Base-by-base conservation (phyloP, 2,329 filamentous ascomycete genomes). In the Mycosphaerelloides madeirae region DNA sequence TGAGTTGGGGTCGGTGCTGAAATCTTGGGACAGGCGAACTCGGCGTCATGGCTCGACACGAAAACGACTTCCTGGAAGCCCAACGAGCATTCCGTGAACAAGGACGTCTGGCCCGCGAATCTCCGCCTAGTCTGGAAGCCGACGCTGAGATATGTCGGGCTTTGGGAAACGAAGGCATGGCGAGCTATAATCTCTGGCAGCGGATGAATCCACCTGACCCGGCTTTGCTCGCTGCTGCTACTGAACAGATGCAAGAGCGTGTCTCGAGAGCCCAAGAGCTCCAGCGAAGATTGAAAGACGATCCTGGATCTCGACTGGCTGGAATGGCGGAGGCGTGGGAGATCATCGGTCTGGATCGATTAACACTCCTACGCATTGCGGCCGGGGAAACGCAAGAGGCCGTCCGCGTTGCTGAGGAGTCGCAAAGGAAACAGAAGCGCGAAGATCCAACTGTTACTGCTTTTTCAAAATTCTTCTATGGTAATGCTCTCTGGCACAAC, bases 101-200 rank as follows among this genome's bases (percentile, higher is more conserved):
- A 20, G 32, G 20, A 4, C 13, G 12, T 12, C n/a, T 19, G 16
- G 39, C 15, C 29, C 16, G 13, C 16, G 29, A 34, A 16, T 13
- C 12, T 8, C 11, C 15, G 8, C 28, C 28, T 8, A 29, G 8
- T 11, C 31, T 33, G 2, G 29, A 16, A 32, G 16, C 12, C 13
- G 39, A 41, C 19, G 39, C 29, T n/a, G 39, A 41, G 20, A 31
- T 31, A 14, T 39, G 22, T 25, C 37, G 37, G 16, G 37, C 37
- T 18, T 8, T 31, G 5, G 37, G 37, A 13, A 39, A 39, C n/a
- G 20, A 29, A 39, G 37, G 37, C 15, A 39, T 39, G 25, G n/a
- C 37, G 11, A 18, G 13, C 8, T 39, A 39, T 16, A 29, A 39
- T 12, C n/a, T 28, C 13, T 29, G 16, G 15, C 35, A 37, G 13